These are phyloP conservation scores for Dactylellina parvicollis DNA, from an alignment of 2,329 filamentous ascomycete species.

Conservation along the genomic window DNA sequence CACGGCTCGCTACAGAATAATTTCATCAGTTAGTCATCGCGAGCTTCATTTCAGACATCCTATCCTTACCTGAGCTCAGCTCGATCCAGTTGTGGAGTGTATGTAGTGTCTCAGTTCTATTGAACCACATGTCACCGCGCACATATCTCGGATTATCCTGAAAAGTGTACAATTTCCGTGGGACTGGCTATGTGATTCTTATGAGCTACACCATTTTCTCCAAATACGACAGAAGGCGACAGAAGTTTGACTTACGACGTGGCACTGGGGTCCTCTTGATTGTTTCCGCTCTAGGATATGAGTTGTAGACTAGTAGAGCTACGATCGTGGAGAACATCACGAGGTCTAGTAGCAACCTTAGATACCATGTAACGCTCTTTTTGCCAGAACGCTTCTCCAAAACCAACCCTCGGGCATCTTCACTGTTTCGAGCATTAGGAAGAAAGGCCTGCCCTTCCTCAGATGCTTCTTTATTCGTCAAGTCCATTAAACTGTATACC, in stretches of 20 bases:
- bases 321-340: constrained; percentile 59
- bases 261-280: constrained; percentile 59
- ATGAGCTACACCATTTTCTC: not conserved
- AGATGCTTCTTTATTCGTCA: constrained; percentile 56
- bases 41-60: too few relatives aligned
- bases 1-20: constrained; percentile 57
- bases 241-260: constrained; percentile 57
- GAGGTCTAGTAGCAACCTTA: constrained; percentile 59
- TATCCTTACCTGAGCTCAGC: constrained; percentile 59
- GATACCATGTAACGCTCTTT: constrained; percentile 54
- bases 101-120: constrained; percentile 59
- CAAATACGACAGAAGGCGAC: not conserved
- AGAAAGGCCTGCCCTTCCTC: constrained; percentile 60
- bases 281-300: constrained; percentile 50
- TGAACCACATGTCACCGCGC: constrained; percentile 61
- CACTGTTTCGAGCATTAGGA: constrained; percentile 13
- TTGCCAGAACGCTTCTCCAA: constrained; percentile 29
- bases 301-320: constrained; percentile 55
- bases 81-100: constrained; percentile 61
- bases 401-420: constrained; percentile 7
- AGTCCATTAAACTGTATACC: constrained; percentile 40
- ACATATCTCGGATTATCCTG: constrained; percentile 59
- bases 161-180: constrained; percentile 61
- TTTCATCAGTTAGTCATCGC: too few relatives aligned
- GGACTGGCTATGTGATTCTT: constrained; percentile 59